Evolutionary conservation across 129 eudicot genomes (phyloP), one percentile per base, ranked within the genome.

Genomic region (Artemisia annua): DNA sequence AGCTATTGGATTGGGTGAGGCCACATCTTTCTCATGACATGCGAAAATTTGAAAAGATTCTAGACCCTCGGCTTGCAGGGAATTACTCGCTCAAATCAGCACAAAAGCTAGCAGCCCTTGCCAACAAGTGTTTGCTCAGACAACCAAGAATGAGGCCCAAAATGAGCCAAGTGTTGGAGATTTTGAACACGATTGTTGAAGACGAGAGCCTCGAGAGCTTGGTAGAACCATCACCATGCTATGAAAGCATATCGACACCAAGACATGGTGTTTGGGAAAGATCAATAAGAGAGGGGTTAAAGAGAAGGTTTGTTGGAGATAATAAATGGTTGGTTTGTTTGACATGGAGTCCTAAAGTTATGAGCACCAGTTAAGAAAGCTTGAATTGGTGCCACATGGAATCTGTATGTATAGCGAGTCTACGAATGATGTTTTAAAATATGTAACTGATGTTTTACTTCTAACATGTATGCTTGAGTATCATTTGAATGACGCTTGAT

Each of bases 71-170:
- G 50, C 86, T 91, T 3, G 71, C 79, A 3, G 92, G 97, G 39
- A 86, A 84, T 15, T 91, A 85, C 70, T 78, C 85, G 6, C 69
- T 82, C 73, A 86, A 84, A 75, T 88, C 97, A 8, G 95, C 95
- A n/a, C 86, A 86, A 72, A 88, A 75, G 85, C 72, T 91, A 48
- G 97, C 95, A 22, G 95, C 85, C 60, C 75, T 91, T 26, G 97
- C 95, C n/a, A 91, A 91, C 75, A 78, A 83, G 75, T 91, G 97
- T 65, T 76, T 91, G 76, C 84, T 68, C 10, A 70, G 88, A 69
- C 87, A 86, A 53, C 87, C 97, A 20, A 86, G 68, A 66, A 71
- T 69, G 65, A 87, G 97, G 16, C 97, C 95, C 5, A 91, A 81
- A 53, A 91, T 91, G 97, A 82, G 88, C 7, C 82, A 84, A 28